Percentiles rank a stretch among this genome's conserved stretches.
Conservation (phyloP, 768 basidiomycete species). For the Lactifluus volemus region DNA sequence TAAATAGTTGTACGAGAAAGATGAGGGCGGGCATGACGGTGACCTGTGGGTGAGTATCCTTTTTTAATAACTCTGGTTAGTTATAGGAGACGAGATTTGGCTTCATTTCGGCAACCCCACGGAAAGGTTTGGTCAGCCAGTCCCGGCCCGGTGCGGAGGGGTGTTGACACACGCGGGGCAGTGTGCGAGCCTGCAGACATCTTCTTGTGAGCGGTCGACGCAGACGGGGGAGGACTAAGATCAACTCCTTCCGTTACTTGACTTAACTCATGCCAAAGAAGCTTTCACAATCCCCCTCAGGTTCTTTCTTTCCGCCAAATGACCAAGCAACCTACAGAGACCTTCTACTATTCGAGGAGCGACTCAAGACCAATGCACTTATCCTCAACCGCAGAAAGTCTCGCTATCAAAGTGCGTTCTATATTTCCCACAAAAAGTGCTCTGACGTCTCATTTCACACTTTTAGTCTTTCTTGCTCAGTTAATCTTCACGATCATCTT, state of each 20-base stretch:
- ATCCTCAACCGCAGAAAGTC: constrained; percentile 69
- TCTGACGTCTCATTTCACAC: background rate
- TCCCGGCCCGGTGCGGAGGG: too few species aligned
- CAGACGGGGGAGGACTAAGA: background rate
- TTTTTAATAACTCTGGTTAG: too few species aligned
- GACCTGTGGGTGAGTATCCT: too few species aligned
- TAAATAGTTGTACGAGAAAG: too few species aligned
- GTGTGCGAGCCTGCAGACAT: too few species aligned
- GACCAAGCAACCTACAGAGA: constrained; percentile 81
- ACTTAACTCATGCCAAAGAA: constrained; percentile 25
- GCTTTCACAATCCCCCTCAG: constrained; percentile 24
- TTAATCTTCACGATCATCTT: constrained; percentile 61
- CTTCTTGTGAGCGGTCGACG: background rate
- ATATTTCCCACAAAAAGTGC: background rate
- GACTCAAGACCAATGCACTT: constrained; percentile 91
- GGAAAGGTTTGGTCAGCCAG: too few species aligned
- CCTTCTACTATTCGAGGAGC: constrained; percentile 87
- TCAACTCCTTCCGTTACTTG: background rate
- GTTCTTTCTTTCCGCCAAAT: constrained; percentile 50
- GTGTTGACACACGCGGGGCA: too few species aligned
- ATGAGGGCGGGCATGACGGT: too few species aligned
- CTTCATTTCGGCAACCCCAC: too few species aligned
- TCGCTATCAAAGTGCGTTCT: constrained; percentile 66
- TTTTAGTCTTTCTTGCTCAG: constrained; percentile 64
- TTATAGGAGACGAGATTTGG: too few species aligned